phyloP scores from a whole-genome alignment of 2,329 filamentous ascomycete genomes.

The Cladosporium halotolerans region DNA sequence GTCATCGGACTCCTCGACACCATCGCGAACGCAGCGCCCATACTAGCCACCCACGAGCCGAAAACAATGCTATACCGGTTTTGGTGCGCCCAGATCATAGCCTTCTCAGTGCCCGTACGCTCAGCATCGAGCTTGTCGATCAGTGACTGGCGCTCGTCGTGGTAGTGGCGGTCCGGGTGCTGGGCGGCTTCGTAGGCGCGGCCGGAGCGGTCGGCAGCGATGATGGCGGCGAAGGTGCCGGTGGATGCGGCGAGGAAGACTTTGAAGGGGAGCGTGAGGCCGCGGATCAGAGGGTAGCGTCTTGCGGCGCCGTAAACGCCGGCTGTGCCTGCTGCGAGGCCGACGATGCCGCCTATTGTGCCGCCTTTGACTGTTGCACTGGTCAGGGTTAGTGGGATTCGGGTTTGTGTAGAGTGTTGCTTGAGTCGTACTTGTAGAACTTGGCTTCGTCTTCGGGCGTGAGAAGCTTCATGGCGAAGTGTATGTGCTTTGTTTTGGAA shows the following conservation, averaged over 20 bases:
- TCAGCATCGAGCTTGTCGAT: constrained; percentile 47
- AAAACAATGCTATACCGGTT: constrained; percentile 86
- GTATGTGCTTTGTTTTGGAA: neutral
- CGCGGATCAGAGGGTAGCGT: constrained; percentile 71
- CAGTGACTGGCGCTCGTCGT: constrained; percentile 55
- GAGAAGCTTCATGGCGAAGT: constrained; percentile 77
- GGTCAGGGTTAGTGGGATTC: constrained; percentile 16
- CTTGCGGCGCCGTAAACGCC: constrained; percentile 61
- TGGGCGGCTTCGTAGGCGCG: constrained; percentile 63
- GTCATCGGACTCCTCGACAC: constrained; percentile 74
- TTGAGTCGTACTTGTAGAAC: constrained; percentile 62
- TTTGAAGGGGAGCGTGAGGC: constrained; percentile 82
- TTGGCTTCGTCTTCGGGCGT: constrained; percentile 85
- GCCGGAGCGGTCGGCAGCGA: constrained; percentile 71
- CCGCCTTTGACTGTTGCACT: constrained; percentile 74
- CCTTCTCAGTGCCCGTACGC: constrained; percentile 52
- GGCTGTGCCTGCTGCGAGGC: constrained; percentile 59
- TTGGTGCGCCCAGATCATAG: constrained; percentile 66
- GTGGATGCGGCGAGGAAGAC: constrained; percentile 80
- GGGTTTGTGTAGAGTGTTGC: neutral
- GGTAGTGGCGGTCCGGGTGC: constrained; percentile 63
- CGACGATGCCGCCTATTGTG: constrained; percentile 62
- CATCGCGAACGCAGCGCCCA: constrained; percentile 66
- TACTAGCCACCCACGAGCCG: constrained; percentile 73
- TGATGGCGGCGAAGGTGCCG: constrained; percentile 74